Base-by-base conservation (phyloP, 441 rosid species). In the Pelargonium myrrhifolium region DNA sequence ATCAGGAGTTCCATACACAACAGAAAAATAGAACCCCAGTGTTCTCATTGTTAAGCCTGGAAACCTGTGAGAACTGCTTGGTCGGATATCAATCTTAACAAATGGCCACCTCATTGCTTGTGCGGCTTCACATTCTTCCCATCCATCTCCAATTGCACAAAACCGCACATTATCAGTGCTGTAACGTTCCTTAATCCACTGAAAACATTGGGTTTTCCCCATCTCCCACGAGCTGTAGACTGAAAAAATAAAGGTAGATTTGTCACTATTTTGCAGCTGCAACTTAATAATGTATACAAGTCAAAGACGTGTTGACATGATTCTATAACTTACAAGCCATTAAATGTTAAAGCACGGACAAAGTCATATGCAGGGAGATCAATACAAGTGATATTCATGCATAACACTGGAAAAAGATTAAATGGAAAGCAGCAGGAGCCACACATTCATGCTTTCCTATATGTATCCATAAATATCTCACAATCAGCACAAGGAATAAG, bases 71-170 rank as follows among this genome's bases (percentile, higher is more conserved):
- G 83, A 72, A 75, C 89, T 72, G 61, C 80, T 76, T 0, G 96
- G 90, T 24, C 73, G 81, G 53, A 82, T 76, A 82, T 86, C 96
- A 11, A 90, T 82, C 87, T 88, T 80, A 47, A 93, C 84, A 59
- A 87, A 90, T 7, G 98, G 98, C 96, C 97, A 90, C 49, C 67
- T 83, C 98, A 92, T 78, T 60, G 85, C 71, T 77, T 90, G 86
- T 11, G 98, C 97, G 8, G 93, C 96, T 71, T 84, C 86, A 65
- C 92, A 80, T 74, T 92, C 98, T 84, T 90, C 93, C 93, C 93
- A 92, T 64, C 95, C 98, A 64, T 88, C 98, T 49, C 97, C 98
- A 2, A 90, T 86, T 22, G 80, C 97, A 62, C 98, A 92, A 72
- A 87, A 89, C 3, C 75, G 83, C 55, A 80, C 74, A 28, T 84